Conservation (phyloP, 495 filamentous ascomycete genomes). For the Hypoxylon intermedium region DNA sequence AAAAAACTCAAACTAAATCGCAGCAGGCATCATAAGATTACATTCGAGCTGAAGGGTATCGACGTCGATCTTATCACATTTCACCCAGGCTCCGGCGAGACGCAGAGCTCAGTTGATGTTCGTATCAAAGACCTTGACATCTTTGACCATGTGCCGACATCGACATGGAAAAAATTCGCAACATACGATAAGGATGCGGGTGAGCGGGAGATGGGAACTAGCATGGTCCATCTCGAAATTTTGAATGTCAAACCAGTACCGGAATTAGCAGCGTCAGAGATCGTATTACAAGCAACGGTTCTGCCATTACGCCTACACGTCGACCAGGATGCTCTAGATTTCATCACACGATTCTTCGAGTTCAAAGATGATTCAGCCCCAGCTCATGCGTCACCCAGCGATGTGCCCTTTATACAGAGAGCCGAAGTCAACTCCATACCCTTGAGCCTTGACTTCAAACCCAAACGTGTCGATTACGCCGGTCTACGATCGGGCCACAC, state of each 20-base stretch:
- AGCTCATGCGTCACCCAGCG: conserved; percentile 61
- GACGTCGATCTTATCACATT: conserved; percentile 85
- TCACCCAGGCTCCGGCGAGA: conserved; percentile 77
- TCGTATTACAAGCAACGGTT: conserved; percentile 84
- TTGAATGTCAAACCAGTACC: conserved; percentile 85
- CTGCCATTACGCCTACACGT: conserved; percentile 92
- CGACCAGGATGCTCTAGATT: conserved; percentile 97
- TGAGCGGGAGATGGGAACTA: conserved; percentile 79
- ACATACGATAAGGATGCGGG: conserved; percentile 90
- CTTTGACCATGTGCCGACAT: conserved; percentile 92
- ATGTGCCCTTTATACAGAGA: conserved; percentile 88
- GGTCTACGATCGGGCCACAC: conserved; percentile 97
- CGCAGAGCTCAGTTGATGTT: conserved; percentile 84
- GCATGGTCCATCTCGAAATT: conserved; percentile 89
- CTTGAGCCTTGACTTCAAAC: conserved; percentile 94
- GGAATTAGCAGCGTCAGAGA: conserved; percentile 84
- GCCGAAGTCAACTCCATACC: conserved; percentile 84
- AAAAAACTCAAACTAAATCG: conserved; percentile 77
- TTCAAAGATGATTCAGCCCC: conserved; percentile 83
- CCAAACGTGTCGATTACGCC: conserved; percentile 93
- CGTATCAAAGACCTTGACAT: conserved; percentile 84
- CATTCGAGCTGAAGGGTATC: conserved; percentile 89
- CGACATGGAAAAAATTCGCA: conserved; percentile 97
- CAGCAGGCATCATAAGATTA: conserved; percentile 92
- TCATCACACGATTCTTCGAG: conserved; percentile 95